A percentile compares a stretch with the other conserved stretches of the same genome.
These are phyloP conservation scores for Yarrowia sp. DNA, from an alignment of 805 yeast genomes.

Conservation along the genomic window DNA sequence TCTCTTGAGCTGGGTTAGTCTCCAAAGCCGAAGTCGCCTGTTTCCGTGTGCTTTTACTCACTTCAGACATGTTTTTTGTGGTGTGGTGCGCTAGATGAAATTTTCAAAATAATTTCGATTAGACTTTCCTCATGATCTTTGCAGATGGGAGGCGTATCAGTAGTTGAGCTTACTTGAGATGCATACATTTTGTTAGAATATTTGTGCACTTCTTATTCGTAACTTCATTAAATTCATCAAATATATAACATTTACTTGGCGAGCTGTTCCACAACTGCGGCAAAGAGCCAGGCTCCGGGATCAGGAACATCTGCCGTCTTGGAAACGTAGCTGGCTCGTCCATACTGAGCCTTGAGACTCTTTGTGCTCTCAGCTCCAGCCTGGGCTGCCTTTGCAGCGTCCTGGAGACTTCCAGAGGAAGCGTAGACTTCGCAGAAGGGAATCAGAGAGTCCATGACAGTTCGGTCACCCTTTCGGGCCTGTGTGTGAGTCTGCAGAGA, in stretches of 20 bases:
- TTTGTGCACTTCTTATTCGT: no score
- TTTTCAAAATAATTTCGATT: conserved; percentile 16
- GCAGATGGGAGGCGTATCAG: background rate
- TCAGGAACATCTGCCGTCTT: conserved; percentile 12
- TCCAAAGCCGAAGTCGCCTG: no score
- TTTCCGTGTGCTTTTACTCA: background rate
- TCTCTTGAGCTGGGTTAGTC: conserved; percentile 15
- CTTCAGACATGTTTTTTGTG: conserved; percentile 12
- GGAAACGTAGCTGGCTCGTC: conserved; percentile 84
- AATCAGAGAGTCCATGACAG: conserved; percentile 81
- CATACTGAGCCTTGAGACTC: conserved; percentile 76
- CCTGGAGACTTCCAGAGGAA: conserved; percentile 49
- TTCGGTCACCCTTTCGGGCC: conserved; percentile 86
- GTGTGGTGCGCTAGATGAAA: background rate
- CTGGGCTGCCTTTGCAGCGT: conserved; percentile 66
- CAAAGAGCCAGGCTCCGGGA: conserved; percentile 23
- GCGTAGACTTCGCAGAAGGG: conserved; percentile 73
- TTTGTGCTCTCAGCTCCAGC: conserved; percentile 77
- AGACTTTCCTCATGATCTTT: background rate
- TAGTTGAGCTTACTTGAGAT: background rate
- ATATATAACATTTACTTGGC: background rate
- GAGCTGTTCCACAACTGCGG: background rate
- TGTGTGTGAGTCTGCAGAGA: conserved; percentile 81
- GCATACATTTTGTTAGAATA: no score
- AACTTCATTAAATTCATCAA: background rate